Evolutionary conservation across 176 grass and related monocot species (phyloP), one percentile per base, ranked within the genome.

Genomic region (Hordeum marinum): DNA sequence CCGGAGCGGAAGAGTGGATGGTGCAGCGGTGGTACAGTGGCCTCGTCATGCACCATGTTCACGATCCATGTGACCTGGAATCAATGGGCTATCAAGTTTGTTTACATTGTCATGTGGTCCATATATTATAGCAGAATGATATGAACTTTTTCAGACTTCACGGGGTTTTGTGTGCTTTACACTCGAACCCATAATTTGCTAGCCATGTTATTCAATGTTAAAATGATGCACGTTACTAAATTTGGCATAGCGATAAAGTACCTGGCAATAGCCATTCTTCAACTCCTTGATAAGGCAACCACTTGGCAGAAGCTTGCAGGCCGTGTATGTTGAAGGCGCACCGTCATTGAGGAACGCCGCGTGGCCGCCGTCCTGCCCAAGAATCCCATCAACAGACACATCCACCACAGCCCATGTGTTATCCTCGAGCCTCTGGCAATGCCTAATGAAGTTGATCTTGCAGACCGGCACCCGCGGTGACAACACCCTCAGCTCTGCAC

Each of bases 371-470:
- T 10, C 45, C 7, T 68, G 20, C 8, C 24, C 34, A 10, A 7
- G 68, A 52, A 76, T 39, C 1, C 46, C 74, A 25, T 94, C 86
- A 15, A 84, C 18, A 11, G 92, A 91, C 21, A 92, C 88, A n/a
- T 97, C 92, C 1, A 94, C 90, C 24, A 97, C 87, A 13, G 36
- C 84, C 90, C 90, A 97, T 8, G 23, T 41, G 5, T 41, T 62
- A 4, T 81, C 25, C 11, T 10, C 69, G 9, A 58, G 43, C 48
- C 48, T 50, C 79, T 79, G 87, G 80, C 74, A 86, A 20, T 62
- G 87, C 62, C 95, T 81, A 23, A 94, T 18, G 55, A 97, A 91
- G 58, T 62, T 87, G 10, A 85, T 18, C 34, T 63, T 85, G 34
- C 88, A 86, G 13, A 76, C 45, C 0, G 84, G 92, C 8, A 86